phyloP scores from a whole-genome alignment of 345 rosid species.

The Eucalyptus coolabah region DNA sequence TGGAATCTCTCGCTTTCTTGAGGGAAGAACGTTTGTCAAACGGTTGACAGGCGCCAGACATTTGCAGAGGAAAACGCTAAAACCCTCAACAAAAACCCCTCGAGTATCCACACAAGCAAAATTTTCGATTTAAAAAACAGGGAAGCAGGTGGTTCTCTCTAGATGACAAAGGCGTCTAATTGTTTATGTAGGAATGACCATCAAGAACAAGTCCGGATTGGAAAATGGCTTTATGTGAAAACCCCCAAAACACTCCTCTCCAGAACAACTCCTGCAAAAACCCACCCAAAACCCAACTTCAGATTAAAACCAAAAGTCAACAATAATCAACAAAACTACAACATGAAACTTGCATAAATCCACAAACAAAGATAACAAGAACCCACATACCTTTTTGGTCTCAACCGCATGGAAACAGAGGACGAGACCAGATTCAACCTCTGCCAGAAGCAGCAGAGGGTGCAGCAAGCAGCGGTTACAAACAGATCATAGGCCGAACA shows the following conservation, averaged over 20 bases:
- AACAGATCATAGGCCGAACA: neutral
- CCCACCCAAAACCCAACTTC: neutral
- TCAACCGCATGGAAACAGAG: constrained; percentile 74
- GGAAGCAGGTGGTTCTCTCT: neutral
- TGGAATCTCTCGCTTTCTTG: neutral
- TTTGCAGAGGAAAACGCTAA: constrained; percentile 2
- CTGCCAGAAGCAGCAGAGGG: constrained; percentile 48
- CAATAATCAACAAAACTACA: neutral
- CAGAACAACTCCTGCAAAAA: constrained; percentile 71
- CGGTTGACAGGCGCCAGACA: constrained; percentile 26
- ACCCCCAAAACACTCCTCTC: constrained; percentile 59
- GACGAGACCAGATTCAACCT: constrained; percentile 34
- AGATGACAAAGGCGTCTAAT: neutral
- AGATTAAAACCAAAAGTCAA: neutral
- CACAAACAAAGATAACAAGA: neutral
- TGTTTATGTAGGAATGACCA: constrained; percentile 47
- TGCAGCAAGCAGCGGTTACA: constrained; percentile 5
- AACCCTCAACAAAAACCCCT: constrained; percentile 15
- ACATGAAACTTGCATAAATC: neutral
- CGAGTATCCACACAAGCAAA: neutral
- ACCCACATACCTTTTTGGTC: constrained; percentile 36
- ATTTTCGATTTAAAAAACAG: neutral
- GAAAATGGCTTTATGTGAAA: constrained; percentile 63
- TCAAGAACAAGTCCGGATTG: constrained; percentile 48
- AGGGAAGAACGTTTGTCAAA: constrained; percentile 6